phyloP scores from a whole-genome alignment of 208 protist genomes.

The Leishmania major region DNA sequence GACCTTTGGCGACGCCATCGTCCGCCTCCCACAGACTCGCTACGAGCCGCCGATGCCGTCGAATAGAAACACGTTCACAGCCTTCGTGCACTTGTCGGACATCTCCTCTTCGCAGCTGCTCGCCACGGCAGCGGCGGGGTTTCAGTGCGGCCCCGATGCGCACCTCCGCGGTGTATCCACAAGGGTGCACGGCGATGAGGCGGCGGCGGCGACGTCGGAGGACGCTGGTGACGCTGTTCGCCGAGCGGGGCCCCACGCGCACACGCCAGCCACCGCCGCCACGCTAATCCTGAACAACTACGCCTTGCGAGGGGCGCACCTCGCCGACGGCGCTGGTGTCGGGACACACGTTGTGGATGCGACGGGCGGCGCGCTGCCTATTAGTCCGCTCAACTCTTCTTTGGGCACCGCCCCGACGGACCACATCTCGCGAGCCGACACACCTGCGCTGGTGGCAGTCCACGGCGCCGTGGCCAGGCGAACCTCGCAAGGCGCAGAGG shows the following conservation, averaged over 20 bases:
- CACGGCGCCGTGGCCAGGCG: background rate
- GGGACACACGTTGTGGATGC: background rate
- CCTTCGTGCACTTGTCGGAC: constrained; percentile 20
- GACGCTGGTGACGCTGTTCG: background rate
- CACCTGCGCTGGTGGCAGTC: background rate
- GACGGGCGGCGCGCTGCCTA: background rate
- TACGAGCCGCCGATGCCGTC: constrained; percentile 36
- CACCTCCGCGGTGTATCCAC: background rate
- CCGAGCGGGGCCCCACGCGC: background rate
- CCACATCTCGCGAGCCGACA: constrained; percentile 4
- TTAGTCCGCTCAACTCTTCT: constrained; percentile 18
- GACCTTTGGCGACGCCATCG: background rate
- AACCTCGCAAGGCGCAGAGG: background rate
- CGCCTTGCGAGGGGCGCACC: background rate
- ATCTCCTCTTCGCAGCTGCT: constrained; percentile 28
- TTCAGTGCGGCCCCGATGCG: constrained; percentile 2
- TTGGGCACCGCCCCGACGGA: constrained; percentile 20
- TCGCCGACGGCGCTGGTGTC: background rate
- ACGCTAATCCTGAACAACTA: constrained; percentile 6
- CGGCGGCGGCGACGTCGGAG: background rate
- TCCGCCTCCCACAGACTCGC: constrained; percentile 1
- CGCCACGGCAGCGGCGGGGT: background rate
- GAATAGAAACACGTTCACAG: constrained; percentile 28
- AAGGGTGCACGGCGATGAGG: background rate
- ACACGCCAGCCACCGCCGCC: constrained; percentile 15